Conservation (phyloP, 768 basidiomycete species). For the Leccinum truebloodii region DNA sequence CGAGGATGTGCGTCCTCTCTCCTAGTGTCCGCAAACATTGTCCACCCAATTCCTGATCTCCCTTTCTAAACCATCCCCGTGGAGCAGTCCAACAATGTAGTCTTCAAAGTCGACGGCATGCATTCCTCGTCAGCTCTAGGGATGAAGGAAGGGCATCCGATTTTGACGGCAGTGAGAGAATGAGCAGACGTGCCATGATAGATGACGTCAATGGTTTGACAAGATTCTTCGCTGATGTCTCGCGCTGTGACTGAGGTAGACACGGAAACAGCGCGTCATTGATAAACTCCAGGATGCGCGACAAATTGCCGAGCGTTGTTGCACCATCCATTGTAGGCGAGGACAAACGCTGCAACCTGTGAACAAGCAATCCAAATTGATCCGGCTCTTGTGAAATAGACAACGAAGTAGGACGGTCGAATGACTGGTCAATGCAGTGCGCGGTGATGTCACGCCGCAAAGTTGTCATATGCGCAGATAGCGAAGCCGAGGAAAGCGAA, state of each 20-base stretch:
- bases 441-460: conserved; percentile 65
- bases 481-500: conserved; percentile 55
- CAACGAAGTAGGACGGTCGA: conserved; percentile 53
- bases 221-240: conserved; percentile 55
- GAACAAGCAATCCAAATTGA: conserved; percentile 35
- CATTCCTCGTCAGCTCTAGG: conserved; percentile 58
- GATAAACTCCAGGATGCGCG: conserved; percentile 63
- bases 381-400: conserved; percentile 37
- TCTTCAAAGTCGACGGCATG: conserved; percentile 76
- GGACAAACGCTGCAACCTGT: conserved; percentile 50
- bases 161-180: conserved; percentile 69
- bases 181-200: conserved; percentile 64
- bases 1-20: conserved; percentile 72
- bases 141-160: conserved; percentile 61
- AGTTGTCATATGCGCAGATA: conserved; percentile 56
- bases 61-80: conserved; percentile 46
- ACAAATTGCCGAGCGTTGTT: conserved; percentile 52
- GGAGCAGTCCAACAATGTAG: conserved; percentile 49
- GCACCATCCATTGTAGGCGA: conserved; percentile 41
- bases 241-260: conserved; percentile 49
- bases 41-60: conserved; percentile 70
- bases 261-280: conserved; percentile 53
- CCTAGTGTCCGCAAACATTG: conserved; percentile 72
- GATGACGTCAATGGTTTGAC: conserved; percentile 59
- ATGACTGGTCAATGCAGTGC: conserved; percentile 58